These are phyloP conservation scores for Pythium apleroticum DNA, from an alignment of 352 stramenopile genomes.

Conservation along the genomic window DNA sequence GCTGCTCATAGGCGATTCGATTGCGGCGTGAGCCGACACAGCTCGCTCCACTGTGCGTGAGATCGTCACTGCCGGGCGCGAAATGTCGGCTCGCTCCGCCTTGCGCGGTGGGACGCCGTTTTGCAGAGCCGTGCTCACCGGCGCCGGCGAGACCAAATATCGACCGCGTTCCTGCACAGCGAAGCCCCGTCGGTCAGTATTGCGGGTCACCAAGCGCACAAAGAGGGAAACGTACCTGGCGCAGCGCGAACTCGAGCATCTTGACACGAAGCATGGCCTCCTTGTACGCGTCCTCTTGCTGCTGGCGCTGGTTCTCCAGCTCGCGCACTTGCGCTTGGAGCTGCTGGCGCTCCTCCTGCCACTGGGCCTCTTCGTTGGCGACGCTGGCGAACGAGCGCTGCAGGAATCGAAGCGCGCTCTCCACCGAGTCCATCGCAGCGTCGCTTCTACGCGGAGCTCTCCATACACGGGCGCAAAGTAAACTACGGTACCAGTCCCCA, in stretches of 20 bases:
- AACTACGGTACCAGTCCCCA: not conserved
- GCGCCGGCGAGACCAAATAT: slow-evolving; percentile 75
- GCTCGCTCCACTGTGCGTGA: slow-evolving; percentile 56
- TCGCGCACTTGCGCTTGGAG: slow-evolving; percentile 77
- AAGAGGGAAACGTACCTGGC: slow-evolving; percentile 38
- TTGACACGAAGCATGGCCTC: slow-evolving; percentile 84
- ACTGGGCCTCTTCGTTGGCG: slow-evolving; percentile 68
- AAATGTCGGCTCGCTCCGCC: slow-evolving; percentile 37
- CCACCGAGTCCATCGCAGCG: slow-evolving; percentile 78
- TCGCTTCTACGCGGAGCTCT: slow-evolving; percentile 1
- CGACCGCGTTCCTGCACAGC: slow-evolving; percentile 23
- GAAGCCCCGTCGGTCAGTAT: not conserved
- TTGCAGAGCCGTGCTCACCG: slow-evolving; percentile 49
- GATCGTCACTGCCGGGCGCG: slow-evolving; percentile 44
- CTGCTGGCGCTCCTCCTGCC: slow-evolving; percentile 73
- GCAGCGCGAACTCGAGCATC: slow-evolving; percentile 88
- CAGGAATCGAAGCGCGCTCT: slow-evolving; percentile 82
- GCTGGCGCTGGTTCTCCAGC: slow-evolving; percentile 67
- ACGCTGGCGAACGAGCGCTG: slow-evolving; percentile 84
- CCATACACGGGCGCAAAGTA: slow-evolving; percentile 8
- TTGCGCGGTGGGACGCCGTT: slow-evolving; percentile 23
- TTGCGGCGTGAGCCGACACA: slow-evolving; percentile 42
- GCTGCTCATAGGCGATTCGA: slow-evolving; percentile 32
- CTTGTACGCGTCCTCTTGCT: slow-evolving; percentile 85
- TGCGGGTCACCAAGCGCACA: too few relatives aligned